Evolutionary conservation across 352 stramenopile genomes (phyloP).

Genomic region (Phytophthora fragariae): DNA sequence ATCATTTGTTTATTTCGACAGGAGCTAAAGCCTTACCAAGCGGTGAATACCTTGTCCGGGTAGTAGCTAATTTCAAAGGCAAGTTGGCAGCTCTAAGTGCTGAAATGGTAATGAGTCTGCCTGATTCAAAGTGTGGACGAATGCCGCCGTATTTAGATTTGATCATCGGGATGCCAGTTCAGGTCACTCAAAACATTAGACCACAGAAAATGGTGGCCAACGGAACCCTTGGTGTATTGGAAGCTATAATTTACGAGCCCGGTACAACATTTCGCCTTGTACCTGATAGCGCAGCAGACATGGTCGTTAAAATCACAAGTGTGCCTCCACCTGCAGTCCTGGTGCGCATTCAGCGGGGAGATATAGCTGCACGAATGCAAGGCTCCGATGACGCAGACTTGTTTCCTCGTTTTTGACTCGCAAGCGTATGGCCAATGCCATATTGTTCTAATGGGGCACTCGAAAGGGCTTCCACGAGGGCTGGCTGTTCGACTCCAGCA

Average conservation of each 20-base stretch:
- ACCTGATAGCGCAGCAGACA: neutral
- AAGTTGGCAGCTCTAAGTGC: neutral
- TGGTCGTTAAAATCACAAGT: constrained; percentile 1
- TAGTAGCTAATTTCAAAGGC: constrained; percentile 5
- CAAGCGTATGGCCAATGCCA: neutral
- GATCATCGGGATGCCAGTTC: constrained; percentile 1
- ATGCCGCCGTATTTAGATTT: constrained; percentile 21
- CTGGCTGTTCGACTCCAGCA: too few relatives aligned
- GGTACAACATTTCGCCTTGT: constrained; percentile 10
- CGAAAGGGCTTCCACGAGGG: too few relatives aligned
- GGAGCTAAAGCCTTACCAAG: constrained; percentile 3
- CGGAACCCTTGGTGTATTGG: constrained; percentile 11
- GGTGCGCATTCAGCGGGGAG: neutral
- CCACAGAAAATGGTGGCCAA: constrained; percentile 16
- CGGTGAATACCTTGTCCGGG: constrained; percentile 1
- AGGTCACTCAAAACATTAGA: constrained; percentile 21
- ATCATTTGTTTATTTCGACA: neutral
- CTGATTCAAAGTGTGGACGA: neutral
- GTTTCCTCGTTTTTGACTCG: constrained; percentile 7
- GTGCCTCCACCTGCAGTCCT: constrained; percentile 3
- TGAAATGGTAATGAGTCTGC: neutral
- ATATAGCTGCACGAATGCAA: neutral
- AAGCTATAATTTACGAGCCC: constrained; percentile 8
- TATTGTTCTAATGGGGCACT: neutral
- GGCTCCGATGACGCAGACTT: constrained; percentile 2